phyloP scores from a whole-genome alignment of 352 stramenopile genomes.

The Elongisporangium prolatum region DNA sequence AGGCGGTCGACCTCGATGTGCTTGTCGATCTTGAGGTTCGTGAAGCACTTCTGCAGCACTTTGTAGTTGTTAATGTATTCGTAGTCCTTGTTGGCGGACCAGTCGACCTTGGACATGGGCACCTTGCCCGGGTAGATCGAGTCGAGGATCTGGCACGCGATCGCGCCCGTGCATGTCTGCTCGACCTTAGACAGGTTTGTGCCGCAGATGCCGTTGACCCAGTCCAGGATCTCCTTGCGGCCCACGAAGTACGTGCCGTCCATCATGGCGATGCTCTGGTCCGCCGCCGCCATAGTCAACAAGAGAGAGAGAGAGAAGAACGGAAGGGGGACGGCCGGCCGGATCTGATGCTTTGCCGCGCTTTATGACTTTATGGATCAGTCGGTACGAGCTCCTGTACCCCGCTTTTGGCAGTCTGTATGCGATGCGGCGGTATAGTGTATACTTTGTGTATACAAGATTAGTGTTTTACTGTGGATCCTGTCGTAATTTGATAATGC shows the following conservation, averaged over 20 bases:
- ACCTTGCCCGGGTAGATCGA: slow-evolving; percentile 92
- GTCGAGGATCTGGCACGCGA: slow-evolving; percentile 98
- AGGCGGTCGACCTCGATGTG: slow-evolving; percentile 98
- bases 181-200: slow-evolving; percentile 96
- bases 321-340: background rate
- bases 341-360: background rate
- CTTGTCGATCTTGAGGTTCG: slow-evolving; percentile 93
- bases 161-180: slow-evolving; percentile 94
- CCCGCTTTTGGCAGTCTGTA: background rate
- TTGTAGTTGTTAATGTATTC: slow-evolving; percentile 99
- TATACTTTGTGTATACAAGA: background rate
- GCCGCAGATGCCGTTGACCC: slow-evolving; percentile 96
- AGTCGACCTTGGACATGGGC: slow-evolving; percentile 97
- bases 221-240: slow-evolving; percentile 97
- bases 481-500: no score
- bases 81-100: slow-evolving; percentile 95
- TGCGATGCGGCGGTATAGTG: background rate
- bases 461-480: background rate
- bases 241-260: slow-evolving; percentile 96
- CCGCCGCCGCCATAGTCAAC: slow-evolving; percentile 54
- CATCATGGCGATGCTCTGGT: slow-evolving; percentile 94
- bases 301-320: background rate
- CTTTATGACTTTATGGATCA: background rate
- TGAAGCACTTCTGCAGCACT: slow-evolving; percentile 97
- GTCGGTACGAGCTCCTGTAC: background rate